Percentiles rank a stretch among this genome's conserved stretches.
phyloP scores from a whole-genome alignment of 73 alveolate genomes.

The Paramecium pentaurelia region DNA sequence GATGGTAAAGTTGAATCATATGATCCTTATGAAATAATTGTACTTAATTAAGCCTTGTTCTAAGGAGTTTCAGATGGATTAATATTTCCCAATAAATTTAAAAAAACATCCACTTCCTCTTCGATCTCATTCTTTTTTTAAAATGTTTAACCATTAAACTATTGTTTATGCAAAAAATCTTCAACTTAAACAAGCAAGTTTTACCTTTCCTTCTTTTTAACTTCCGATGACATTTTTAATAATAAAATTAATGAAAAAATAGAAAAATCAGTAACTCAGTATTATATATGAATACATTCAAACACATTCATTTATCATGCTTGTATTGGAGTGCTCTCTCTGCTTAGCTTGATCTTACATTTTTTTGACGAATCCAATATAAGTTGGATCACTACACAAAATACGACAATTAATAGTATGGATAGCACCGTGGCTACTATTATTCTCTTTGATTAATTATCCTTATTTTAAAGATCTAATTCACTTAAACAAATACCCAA shows the following conservation, averaged over 20 bases:
- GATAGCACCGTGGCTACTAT: neutral
- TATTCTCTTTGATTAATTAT: neutral
- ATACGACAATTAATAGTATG: neutral
- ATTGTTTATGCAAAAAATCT: neutral
- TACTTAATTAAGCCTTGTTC: neutral
- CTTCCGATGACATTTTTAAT: conserved; percentile 16
- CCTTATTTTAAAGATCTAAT: neutral
- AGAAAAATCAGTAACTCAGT: neutral
- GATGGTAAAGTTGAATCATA: neutral
- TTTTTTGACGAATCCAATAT: neutral
- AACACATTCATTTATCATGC: neutral
- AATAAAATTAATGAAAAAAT: neutral
- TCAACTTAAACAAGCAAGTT: neutral
- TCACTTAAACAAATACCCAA: neutral
- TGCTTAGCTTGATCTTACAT: neutral
- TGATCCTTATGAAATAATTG: neutral
- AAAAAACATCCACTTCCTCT: neutral
- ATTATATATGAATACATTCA: neutral
- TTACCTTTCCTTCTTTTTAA: neutral
- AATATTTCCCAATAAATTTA: neutral
- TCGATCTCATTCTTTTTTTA: neutral
- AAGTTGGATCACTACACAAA: neutral
- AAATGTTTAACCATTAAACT: neutral
- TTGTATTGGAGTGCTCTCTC: neutral
- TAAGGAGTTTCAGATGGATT: neutral